Conservation (phyloP, 768 basidiomycete genomes). For the Lentinula boryana region DNA sequence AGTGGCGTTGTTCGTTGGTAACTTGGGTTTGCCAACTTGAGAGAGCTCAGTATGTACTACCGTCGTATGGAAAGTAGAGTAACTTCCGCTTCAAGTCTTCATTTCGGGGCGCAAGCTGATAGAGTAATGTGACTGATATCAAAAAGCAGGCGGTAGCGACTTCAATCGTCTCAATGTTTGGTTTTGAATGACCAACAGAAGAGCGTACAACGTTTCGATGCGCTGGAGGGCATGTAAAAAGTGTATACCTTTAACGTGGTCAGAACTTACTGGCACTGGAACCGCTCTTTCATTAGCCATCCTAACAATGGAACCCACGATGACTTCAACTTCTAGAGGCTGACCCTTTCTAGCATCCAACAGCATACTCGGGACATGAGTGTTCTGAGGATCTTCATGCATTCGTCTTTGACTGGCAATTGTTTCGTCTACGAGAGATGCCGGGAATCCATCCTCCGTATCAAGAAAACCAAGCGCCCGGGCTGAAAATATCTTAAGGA, state of each 20-base stretch:
- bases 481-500: constrained; percentile 16
- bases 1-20: no score
- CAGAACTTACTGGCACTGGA: constrained; percentile 17
- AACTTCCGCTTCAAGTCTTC: no score
- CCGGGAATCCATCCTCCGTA: constrained; percentile 22
- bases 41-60: no score
- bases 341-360: constrained; percentile 8
- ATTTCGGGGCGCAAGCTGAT: no score
- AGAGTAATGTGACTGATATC: background rate
- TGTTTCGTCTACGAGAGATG: constrained; percentile 19
- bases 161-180: constrained; percentile 31
- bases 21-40: no score
- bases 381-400: background rate
- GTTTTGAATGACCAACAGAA: constrained; percentile 6
- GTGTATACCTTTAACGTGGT: background rate
- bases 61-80: no score
- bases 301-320: constrained; percentile 55
- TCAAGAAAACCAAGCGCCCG: constrained; percentile 19
- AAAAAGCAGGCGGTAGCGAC: background rate
- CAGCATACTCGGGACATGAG: background rate
- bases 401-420: constrained; percentile 12
- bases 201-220: constrained; percentile 1
- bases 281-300: constrained; percentile 40
- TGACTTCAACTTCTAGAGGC: constrained; percentile 64
- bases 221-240: background rate